A percentile compares a stretch with the other conserved stretches of the same genome.
These are phyloP conservation scores for Fusarium phyllophilum DNA, from an alignment of 2,329 filamentous ascomycete species.

Conservation along the genomic window DNA sequence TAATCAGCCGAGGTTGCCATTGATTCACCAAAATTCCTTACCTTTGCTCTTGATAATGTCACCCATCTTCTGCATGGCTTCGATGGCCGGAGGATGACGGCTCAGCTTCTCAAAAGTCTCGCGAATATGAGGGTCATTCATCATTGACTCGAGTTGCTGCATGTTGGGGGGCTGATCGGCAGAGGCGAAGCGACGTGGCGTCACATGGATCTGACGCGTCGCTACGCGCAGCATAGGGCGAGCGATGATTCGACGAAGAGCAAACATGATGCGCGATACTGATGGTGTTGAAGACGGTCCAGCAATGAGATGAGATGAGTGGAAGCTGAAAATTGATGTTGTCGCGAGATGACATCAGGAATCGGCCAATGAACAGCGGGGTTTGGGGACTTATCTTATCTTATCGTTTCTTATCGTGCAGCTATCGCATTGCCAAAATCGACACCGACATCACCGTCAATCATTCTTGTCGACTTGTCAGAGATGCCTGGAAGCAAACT, in stretches of 20 bases:
- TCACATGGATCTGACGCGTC: slow-evolving; percentile 26
- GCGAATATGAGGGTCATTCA: slow-evolving; percentile 35
- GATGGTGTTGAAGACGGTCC: neutral
- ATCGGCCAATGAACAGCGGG: neutral
- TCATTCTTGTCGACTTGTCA: neutral
- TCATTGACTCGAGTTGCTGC: slow-evolving; percentile 30
- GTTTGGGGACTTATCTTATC: neutral
- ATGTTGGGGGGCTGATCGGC: slow-evolving; percentile 29
- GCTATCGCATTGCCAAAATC: neutral
- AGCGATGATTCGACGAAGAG: slow-evolving; percentile 16
- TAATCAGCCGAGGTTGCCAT: neutral
- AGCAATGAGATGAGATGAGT: neutral
- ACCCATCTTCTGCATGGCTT: slow-evolving; percentile 32
- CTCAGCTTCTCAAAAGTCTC: slow-evolving; percentile 37
- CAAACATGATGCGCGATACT: slow-evolving; percentile 23
- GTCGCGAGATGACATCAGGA: slow-evolving; percentile 20
- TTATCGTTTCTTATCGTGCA: neutral
- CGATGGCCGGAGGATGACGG: slow-evolving; percentile 34
- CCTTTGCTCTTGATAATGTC: slow-evolving; percentile 33
- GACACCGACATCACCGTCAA: neutral
- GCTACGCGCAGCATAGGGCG: slow-evolving; percentile 19
- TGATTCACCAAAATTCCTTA: neutral
- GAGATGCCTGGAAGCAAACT: neutral
- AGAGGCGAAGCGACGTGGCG: slow-evolving; percentile 17
- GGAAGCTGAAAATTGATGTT: slow-evolving; percentile 12